Evolutionary conservation across 2,329 filamentous ascomycete genomes (phyloP).

Genomic region (Plenodomus tracheiphilus): DNA sequence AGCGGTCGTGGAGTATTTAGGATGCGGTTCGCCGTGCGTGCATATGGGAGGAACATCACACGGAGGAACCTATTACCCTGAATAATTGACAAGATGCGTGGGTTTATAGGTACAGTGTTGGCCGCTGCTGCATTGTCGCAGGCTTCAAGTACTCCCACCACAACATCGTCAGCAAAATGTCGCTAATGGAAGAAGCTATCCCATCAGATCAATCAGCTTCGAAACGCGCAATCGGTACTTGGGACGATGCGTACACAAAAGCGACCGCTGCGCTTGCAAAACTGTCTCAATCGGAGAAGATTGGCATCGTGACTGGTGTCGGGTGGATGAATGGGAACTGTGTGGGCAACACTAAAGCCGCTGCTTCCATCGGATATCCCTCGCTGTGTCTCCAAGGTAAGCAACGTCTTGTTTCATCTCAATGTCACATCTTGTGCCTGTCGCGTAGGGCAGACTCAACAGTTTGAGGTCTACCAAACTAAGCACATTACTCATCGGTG

Average conservation of each 20-base stretch:
- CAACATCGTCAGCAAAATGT: not conserved
- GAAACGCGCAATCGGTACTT: conserved; percentile 34
- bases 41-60: not conserved
- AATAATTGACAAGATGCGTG: conserved; percentile 25
- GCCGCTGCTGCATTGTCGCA: conserved; percentile 24
- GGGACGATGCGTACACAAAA: conserved; percentile 47
- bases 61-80: too few relatives aligned
- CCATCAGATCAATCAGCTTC: conserved; percentile 17
- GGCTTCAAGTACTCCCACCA: conserved; percentile 22
- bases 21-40: conserved; percentile 5
- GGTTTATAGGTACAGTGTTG: conserved; percentile 25
- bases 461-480: too few relatives aligned
- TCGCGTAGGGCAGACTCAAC: too few relatives aligned
- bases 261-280: conserved; percentile 46
- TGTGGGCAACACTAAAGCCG: conserved; percentile 42
- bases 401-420: conserved; percentile 11
- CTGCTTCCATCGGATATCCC: conserved; percentile 40
- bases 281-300: conserved; percentile 46
- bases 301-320: conserved; percentile 43
- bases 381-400: conserved; percentile 46
- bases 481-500: too few relatives aligned
- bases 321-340: conserved; percentile 42
- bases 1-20: conserved; percentile 24
- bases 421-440: too few relatives aligned
- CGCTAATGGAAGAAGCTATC: conserved; percentile 21